Percentiles rank a stretch among this genome's conserved stretches.
Conservation (phyloP, 2,329 filamentous ascomycete genomes). For the Biscogniauxia mediterranea region DNA sequence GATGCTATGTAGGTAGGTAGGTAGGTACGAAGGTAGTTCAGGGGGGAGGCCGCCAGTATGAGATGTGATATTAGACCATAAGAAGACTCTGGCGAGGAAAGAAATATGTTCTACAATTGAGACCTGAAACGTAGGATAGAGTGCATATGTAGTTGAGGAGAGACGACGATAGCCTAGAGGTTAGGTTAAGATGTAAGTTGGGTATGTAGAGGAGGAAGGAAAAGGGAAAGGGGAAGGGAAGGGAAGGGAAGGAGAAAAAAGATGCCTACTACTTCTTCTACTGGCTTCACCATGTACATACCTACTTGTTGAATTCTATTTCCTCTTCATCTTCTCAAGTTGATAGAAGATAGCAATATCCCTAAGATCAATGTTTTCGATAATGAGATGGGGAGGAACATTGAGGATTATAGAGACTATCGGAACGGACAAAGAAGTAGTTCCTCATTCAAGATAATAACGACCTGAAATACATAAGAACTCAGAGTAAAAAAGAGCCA, state of each 20-base stretch:
- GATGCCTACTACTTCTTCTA: too few species aligned
- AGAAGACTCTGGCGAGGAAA: background rate
- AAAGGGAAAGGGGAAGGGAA: background rate
- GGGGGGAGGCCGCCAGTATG: background rate
- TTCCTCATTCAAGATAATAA: too few species aligned
- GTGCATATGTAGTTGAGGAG: background rate
- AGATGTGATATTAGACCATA: slow-evolving; percentile 1
- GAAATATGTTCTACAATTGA: background rate
- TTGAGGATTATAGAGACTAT: too few species aligned
- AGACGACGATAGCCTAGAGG: background rate
- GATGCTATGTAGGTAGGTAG: slow-evolving; percentile 2
- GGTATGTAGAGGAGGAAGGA: background rate
- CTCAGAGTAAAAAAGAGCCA: too few species aligned
- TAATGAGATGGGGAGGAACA: too few species aligned
- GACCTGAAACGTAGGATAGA: background rate
- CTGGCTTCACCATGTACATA: too few species aligned
- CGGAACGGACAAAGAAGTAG: too few species aligned
- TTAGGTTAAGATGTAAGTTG: background rate
- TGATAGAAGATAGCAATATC: background rate
- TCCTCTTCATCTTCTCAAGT: too few species aligned
- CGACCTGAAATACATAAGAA: too few species aligned
- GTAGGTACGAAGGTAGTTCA: slow-evolving; percentile 1
- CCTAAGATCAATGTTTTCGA: too few species aligned
- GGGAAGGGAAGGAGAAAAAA: too few species aligned
- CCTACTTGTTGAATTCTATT: too few species aligned